Evolutionary conservation across 2,329 filamentous ascomycete species (phyloP), one percentile per base, ranked within the genome.

Genomic region (Fusarium sp.): DNA sequence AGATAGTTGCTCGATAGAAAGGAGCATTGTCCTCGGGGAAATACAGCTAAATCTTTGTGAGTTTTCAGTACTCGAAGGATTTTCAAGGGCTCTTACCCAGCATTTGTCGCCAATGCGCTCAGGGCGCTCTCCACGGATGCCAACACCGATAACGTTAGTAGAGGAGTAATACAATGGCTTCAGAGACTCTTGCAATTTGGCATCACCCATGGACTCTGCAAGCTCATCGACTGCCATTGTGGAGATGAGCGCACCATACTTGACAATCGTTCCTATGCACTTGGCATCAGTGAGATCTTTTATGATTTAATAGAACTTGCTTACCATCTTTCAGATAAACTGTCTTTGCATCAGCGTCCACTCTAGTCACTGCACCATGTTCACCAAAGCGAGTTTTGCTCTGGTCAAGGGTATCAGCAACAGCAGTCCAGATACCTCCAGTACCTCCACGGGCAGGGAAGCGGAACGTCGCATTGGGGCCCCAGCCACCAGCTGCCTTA

Each of bases 1-100:
- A 99, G 85, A 99, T 98, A 78, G 96, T 99, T 77, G 96, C 96
- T 74, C 96, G 93, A 88, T 99, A 99, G 88, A 99, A 99, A 78
- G 93, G 94, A 86, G 94, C 97, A 87, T 98, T 92, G 81, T 97
- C 92, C 83, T 99, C 96, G 66, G 96, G 96, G 89, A 98, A 99
- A 88, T 99, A 99, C 72, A 99, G 87, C 46, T 48, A 1, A 24
- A 2, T 0, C 9, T 5, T 4, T 20, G 8, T 48, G 3, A 48
- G 21, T 9, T 8, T 16, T 0, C 0, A 24, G 3, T 6, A 3
- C 23, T 16, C 4, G 15, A 16, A 2, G 3, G 6, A 0, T 0
- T 3, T n/a, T 3, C 11, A 6, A 15, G 0, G 1, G 5, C 4
- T 2, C 46, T n/a, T 48, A 48, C 46, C 94, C 96, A 99, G 90